phyloP scores from a whole-genome alignment of 139 green algal genomes.

The Micractinium conductrix region DNA sequence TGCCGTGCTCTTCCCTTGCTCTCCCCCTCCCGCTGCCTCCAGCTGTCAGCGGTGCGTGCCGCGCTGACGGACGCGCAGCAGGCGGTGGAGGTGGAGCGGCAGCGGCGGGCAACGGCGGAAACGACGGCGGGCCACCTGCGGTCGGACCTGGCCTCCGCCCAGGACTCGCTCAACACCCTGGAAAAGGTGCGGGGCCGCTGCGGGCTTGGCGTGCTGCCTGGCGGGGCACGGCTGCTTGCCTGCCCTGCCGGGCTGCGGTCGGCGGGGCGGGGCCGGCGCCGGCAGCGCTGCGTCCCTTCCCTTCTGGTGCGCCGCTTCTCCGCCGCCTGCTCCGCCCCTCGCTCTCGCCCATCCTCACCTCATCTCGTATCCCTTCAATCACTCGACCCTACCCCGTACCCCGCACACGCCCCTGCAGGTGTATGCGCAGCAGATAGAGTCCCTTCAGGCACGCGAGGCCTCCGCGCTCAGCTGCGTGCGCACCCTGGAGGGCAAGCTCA shows the following conservation, averaged over 20 bases:
- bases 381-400: too few species aligned
- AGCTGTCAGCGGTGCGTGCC: neutral
- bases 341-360: neutral
- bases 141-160: constrained; percentile 33
- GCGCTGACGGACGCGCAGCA: constrained; percentile 41
- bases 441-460: constrained; percentile 16
- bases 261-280: neutral
- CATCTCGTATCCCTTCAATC: too few species aligned
- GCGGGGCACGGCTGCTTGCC: neutral
- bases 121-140: constrained; percentile 23
- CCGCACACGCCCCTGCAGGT: constrained; percentile 2
- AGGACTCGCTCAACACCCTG: constrained; percentile 41
- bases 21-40: neutral
- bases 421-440: constrained; percentile 50
- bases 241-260: neutral
- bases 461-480: constrained; percentile 24
- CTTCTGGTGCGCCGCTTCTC: too few species aligned
- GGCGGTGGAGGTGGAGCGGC: constrained; percentile 24
- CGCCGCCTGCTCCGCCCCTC: neutral
- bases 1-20: neutral
- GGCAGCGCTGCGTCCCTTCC: neutral
- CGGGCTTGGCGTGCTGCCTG: too few species aligned
- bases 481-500: constrained; percentile 41
- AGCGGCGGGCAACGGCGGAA: constrained; percentile 23
- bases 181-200: constrained; percentile 15